Evolutionary conservation across 352 stramenopile species (phyloP), one percentile per base, ranked within the genome.

Genomic region (Pythium aristosporum): DNA sequence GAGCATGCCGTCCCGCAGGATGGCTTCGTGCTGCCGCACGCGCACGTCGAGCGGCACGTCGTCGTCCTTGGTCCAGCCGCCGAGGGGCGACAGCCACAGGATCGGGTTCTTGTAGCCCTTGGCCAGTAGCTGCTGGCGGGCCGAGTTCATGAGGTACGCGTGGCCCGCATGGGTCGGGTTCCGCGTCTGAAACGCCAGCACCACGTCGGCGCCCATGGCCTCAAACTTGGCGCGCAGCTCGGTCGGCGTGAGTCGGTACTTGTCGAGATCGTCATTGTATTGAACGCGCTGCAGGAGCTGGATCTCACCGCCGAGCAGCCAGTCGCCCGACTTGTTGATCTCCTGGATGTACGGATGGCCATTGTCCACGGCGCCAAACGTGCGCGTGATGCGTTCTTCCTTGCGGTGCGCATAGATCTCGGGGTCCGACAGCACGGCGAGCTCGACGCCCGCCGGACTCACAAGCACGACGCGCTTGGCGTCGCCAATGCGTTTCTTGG

Each of bases 161-260:
- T 99, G 97, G 37, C 96, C 97, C 3, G 96, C 91, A 72, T 99
- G 97, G 13, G 97, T 99, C 36, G 97, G 97, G 73, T 99, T 99
- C 51, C 96, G 80, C 20, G 97, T 99, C 78, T 99, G 96, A 74
- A 99, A 99, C 25, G 97, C 97, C 47, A 98, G 96, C 30, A 99
- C 96, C 2, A 98, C 97, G 73, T 99, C 97, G 0, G 97, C 96
- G 39, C 89, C 84, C 80, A 98, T 97, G 10, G 89, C 76, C 39
- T 98, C 82, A 69, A 99, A 99, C 67, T 97, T 87, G 36, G 88
- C 78, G 55, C 96, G 91, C 37, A 99, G 72, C 65, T 99, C 96
- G 3, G 63, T 89, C 2, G 93, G 91, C 12, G 97, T 98, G 55
- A 99, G 84, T 32, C 97, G 91, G 78, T 97, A 99, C 72, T 98